Conservation (phyloP, 2,329 filamentous ascomycete species). For the Venturia aucupariae region DNA sequence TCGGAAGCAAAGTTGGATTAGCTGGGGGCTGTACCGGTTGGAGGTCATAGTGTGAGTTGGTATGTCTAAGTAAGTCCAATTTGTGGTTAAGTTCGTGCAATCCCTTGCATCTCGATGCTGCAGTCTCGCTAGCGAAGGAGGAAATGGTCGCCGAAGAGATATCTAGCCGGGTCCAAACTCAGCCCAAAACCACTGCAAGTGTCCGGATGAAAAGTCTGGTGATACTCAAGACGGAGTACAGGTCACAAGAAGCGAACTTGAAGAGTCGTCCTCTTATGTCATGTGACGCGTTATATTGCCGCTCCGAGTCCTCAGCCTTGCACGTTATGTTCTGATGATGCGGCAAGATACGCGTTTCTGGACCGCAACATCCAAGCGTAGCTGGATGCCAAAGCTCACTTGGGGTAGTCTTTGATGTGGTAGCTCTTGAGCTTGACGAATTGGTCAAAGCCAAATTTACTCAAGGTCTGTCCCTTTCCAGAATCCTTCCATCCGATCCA, state of each 20-base stretch:
- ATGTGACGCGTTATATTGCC: not conserved
- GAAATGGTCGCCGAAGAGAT: not conserved
- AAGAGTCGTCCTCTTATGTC: not conserved
- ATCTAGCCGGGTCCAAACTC: not conserved
- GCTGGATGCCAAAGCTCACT: slow-evolving; percentile 26
- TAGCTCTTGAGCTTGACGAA: slow-evolving; percentile 96
- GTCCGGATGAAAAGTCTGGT: not conserved
- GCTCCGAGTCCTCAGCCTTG: not conserved
- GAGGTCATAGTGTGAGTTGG: not conserved
- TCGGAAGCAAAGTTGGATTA: not conserved
- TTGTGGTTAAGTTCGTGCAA: not conserved
- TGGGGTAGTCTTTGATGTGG: slow-evolving; percentile 73
- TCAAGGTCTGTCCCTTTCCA: slow-evolving; percentile 82
- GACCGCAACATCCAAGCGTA: not conserved
- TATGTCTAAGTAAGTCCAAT: not conserved
- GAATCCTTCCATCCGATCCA: slow-evolving; percentile 98
- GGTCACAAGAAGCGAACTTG: too few species aligned
- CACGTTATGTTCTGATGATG: not conserved
- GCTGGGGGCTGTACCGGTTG: not conserved
- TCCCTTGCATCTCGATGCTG: slow-evolving; percentile 1
- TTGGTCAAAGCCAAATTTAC: slow-evolving; percentile 85
- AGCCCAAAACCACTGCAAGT: not conserved
- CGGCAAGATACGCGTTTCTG: not conserved
- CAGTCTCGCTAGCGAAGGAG: not conserved
- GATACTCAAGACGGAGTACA: too few species aligned